Evolutionary conservation across 1,284 basidiomycete species (phyloP), one percentile per base, ranked within the genome.

Genomic region (Wolfiporia cocos): DNA sequence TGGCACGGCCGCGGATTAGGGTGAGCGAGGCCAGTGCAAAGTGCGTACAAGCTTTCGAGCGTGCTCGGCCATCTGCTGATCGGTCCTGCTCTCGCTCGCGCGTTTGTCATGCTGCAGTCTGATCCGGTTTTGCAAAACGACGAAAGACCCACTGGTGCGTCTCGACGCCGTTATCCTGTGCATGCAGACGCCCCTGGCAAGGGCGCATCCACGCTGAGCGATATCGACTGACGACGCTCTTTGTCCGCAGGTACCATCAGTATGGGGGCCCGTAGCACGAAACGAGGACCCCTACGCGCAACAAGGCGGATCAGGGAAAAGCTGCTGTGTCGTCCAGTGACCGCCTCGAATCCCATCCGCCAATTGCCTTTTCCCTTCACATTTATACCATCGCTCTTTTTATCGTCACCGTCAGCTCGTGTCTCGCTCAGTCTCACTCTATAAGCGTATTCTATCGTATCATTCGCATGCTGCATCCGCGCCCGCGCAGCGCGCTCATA

Each of bases 191-290:
- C n/a, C n/a, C n/a, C n/a, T n/a, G n/a, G n/a, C n/a, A n/a, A n/a
- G n/a, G n/a, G n/a, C n/a, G n/a, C n/a, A n/a, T n/a, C n/a, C n/a
- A n/a, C 14, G 26, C 26, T 14, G 7, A 9, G 26, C 26, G 14
- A 28, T 9, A 14, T 28, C 14, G 26, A 28, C 26, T 9, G 26
- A 14, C 26, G 7, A 28, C 26, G 9, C 26, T 28, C 26, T 28
- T 28, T 9, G 7, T 15, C 3, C 33, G n/a, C 57, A 90, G 87
- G 78, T 92, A 33, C 91, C 92, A 5, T 90, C 85, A 23, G 86
- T 95, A 23, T 96, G 94, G 94, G 93, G 94, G n/a, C 85, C 88
- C 15, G 78, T 92, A 79, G 76, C 58, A 93, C 91, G 67, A 76
- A 77, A 48, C 49, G 88, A 93, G 60, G 91, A 94, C 61, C 92